A percentile compares a stretch with the other conserved stretches of the same genome.
These are phyloP conservation scores for Annulohypoxylon maeteangense DNA, from an alignment of 495 filamentous ascomycete species.

Conservation along the genomic window DNA sequence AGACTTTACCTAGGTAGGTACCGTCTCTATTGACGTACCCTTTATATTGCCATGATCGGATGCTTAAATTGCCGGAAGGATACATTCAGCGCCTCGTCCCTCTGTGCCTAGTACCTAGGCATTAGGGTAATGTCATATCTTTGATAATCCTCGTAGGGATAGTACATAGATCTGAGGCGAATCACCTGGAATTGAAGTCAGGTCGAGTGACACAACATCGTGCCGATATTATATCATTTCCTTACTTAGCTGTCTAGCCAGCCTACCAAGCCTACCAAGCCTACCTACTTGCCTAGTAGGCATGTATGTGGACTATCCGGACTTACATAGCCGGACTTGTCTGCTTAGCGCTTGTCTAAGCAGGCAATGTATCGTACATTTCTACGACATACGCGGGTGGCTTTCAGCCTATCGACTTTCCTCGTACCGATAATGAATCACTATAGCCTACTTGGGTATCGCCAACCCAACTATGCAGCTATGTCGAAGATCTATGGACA, in stretches of 20 bases:
- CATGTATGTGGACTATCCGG: constrained; percentile 17
- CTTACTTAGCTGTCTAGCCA: not conserved
- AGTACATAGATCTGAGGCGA: not conserved
- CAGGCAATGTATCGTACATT: not conserved
- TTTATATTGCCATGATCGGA: not conserved
- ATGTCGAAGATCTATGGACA: not conserved
- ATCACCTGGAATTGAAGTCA: not conserved
- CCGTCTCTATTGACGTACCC: not conserved
- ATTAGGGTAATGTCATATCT: not conserved
- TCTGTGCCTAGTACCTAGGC: too few species aligned
- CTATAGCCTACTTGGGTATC: not conserved
- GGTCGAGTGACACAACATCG: constrained; percentile 2
- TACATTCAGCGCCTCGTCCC: not conserved
- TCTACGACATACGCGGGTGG: constrained; percentile 23
- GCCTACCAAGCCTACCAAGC: too few species aligned
- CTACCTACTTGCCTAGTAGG: not conserved
- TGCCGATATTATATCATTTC: constrained; percentile 9
- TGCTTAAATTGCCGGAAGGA: constrained; percentile 2
- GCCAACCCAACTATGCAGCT: not conserved
- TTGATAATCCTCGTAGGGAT: not conserved
- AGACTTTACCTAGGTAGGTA: not conserved
- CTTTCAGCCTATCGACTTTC: constrained; percentile 18
- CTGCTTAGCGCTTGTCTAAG: not conserved
- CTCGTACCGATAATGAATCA: constrained; percentile 8
- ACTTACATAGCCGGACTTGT: constrained; percentile 25